phyloP scores from a whole-genome alignment of 768 basidiomycete genomes.

The Amanita phalloides region DNA sequence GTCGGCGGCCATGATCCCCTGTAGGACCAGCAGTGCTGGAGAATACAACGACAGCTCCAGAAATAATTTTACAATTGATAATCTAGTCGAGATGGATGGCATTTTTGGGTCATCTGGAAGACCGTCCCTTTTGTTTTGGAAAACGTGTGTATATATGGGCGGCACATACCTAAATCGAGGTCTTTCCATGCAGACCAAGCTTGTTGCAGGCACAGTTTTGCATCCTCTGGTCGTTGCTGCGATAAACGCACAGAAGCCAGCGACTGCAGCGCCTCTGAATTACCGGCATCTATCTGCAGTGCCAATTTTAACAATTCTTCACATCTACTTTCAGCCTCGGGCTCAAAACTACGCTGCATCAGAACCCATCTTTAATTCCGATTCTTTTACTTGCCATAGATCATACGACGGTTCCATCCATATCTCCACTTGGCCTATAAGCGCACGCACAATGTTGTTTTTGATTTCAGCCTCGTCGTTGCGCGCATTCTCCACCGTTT shows the following conservation, averaged over 20 bases:
- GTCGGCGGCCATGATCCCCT: slow-evolving; percentile 71
- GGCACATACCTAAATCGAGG: slow-evolving; percentile 35
- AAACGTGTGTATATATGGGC: not conserved
- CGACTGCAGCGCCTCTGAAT: slow-evolving; percentile 69
- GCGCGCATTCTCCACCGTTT: slow-evolving; percentile 22
- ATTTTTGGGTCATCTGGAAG: slow-evolving; percentile 49
- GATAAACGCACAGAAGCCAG: slow-evolving; percentile 86
- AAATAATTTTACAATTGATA: slow-evolving; percentile 71
- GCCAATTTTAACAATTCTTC: slow-evolving; percentile 69
- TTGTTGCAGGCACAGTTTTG: slow-evolving; percentile 54
- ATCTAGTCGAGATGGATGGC: slow-evolving; percentile 63
- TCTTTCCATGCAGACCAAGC: slow-evolving; percentile 66
- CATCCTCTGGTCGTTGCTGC: slow-evolving; percentile 76
- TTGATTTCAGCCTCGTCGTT: slow-evolving; percentile 51
- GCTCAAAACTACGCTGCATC: slow-evolving; percentile 50
- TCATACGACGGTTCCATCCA: slow-evolving; percentile 93
- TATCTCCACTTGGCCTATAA: slow-evolving; percentile 86
- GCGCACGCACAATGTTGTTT: slow-evolving; percentile 63
- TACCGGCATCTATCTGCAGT: slow-evolving; percentile 59
- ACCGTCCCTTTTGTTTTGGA: not conserved
- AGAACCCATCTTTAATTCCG: not conserved
- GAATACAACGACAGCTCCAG: slow-evolving; percentile 65
- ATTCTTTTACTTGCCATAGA: slow-evolving; percentile 50
- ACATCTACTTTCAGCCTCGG: slow-evolving; percentile 72
- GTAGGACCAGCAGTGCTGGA: slow-evolving; percentile 65